These are phyloP conservation scores for Neopestalotiopsis sp. DNA, from an alignment of 2,329 filamentous ascomycete genomes.

Conservation along the genomic window DNA sequence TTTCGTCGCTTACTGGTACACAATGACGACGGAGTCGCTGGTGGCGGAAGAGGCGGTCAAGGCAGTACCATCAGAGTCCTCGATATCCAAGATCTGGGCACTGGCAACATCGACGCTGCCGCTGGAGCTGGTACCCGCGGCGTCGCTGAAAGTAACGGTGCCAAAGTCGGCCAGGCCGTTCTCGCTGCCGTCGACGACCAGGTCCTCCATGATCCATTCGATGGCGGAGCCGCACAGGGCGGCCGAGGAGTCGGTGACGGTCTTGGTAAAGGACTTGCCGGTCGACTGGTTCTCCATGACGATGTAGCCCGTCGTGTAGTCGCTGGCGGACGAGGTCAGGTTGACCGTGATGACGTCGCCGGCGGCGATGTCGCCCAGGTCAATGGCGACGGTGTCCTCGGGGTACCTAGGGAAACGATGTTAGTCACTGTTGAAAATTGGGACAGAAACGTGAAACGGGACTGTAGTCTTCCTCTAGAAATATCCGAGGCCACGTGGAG, in stretches of 20 bases:
- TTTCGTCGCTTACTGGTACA: neutral
- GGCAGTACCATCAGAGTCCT: constrained; percentile 39
- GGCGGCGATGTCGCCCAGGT: neutral
- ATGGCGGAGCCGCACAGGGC: constrained; percentile 2
- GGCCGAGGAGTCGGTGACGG: constrained; percentile 2
- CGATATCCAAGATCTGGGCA: constrained; percentile 52
- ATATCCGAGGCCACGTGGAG: no score
- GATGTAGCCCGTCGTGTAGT: constrained; percentile 5
- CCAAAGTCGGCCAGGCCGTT: constrained; percentile 12
- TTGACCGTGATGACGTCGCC: constrained; percentile 6
- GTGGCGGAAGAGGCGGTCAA: constrained; percentile 4
- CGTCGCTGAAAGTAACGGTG: constrained; percentile 10
- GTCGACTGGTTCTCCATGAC: constrained; percentile 14
- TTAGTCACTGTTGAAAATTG: neutral
- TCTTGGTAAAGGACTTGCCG: constrained; percentile 11
- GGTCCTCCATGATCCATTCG: constrained; percentile 16
- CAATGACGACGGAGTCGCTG: constrained; percentile 8
- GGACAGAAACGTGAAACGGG: neutral
- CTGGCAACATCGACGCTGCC: constrained; percentile 34
- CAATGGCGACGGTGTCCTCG: neutral
- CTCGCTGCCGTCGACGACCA: constrained; percentile 10
- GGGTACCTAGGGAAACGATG: neutral
- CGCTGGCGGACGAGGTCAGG: constrained; percentile 5
- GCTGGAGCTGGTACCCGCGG: neutral
- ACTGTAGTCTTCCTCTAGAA: no score